Evolutionary conservation across 306 rosid genomes (phyloP), one percentile per base, ranked within the genome.

Genomic region (Vigna mungo): DNA sequence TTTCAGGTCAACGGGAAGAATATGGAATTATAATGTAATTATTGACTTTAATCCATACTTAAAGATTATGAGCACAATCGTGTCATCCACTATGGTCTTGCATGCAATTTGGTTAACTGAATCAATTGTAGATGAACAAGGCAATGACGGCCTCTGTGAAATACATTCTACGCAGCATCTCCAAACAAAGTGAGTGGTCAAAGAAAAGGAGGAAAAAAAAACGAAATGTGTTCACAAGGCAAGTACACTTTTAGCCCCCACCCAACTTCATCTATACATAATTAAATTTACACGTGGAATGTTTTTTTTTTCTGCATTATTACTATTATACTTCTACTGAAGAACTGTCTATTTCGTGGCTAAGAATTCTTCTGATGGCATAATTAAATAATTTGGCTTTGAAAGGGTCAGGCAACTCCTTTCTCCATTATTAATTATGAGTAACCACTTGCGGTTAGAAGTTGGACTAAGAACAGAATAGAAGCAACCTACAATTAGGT

Each of bases 401-500:
- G 68, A 76, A 81, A 70, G 68, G 18, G n/a, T 71, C 58, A 36
- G 62, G 18, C 7, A 72, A 49, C 73, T 53, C 67, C 68, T 46
- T 71, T 82, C 37, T 44, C 9, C 20, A 13, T 39, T 30, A 71
- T 69, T 55, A 55, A 62, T 81, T 41, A 47, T 48, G 73, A 41
- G 30, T 37, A 43, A 76, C 37, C 16, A 51, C 20, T 21, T 21
- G 52, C 32, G 25, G 66, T 77, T 82, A 71, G 79, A 8, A 55
- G 85, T 44, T 71, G 58, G 65, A 41, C 56, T 46, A 9, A 9
- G 46, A 41, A 41, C 56, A 32, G 34, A 77, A 63, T 18, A 18
- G 62, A 66, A 62, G 74, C 71, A 43, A 81, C 78, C 61, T 67
- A 36, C 16, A 47, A 79, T 47, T 69, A 59, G 54, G 64, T 17